Evolutionary conservation across 2,329 filamentous ascomycete species (phyloP), one percentile per base, ranked within the genome.

Genomic region (Tolypocladium cylindrosporum): DNA sequence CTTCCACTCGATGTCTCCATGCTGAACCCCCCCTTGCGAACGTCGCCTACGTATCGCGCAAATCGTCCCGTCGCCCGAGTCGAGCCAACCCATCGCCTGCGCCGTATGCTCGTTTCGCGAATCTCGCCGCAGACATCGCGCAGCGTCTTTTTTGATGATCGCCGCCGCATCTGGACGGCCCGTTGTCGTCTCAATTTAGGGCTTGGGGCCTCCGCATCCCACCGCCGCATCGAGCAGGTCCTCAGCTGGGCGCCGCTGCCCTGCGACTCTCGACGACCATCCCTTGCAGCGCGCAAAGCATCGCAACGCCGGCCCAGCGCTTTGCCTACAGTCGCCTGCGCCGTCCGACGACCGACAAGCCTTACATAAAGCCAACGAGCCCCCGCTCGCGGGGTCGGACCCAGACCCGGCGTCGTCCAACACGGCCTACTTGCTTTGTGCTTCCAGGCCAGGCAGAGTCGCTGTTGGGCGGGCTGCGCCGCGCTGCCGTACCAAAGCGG

Each of bases 381-480:
- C 53, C 55, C 55, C 55, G 55, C 55, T 50, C 55, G 55, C 45
- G 55, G 55, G 45, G 48, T 53, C 48, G 34, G 43, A 34, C 40
- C 16, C 19, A 24, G 54, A 42, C 54, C 13, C 42, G 27, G 42
- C 41, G 54, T 48, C 55, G 45, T 36, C 55, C 48, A 57, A 57
- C 45, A 36, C 37, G 11, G 54, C 24, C 34, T 24, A 2, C 55
- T 48, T 27, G 43, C 36, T 52, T 37, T 52, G 55, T 52, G 37
- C 34, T 52, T 31, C 21, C n/a, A 19, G 34, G 55, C 55, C 31
- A 21, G 40, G n/a, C 27, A 52, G 36, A n/a, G 55, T 24, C n/a
- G 39, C 14, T 34, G 27, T 54, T 45, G 57, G 42, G 45, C 57
- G 57, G 42, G 36, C 31, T 53, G 57, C 37, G 57, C 57, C 31